Evolutionary conservation across 495 filamentous ascomycete species (phyloP).

Genomic region (Aspergillus egyptiacus): DNA sequence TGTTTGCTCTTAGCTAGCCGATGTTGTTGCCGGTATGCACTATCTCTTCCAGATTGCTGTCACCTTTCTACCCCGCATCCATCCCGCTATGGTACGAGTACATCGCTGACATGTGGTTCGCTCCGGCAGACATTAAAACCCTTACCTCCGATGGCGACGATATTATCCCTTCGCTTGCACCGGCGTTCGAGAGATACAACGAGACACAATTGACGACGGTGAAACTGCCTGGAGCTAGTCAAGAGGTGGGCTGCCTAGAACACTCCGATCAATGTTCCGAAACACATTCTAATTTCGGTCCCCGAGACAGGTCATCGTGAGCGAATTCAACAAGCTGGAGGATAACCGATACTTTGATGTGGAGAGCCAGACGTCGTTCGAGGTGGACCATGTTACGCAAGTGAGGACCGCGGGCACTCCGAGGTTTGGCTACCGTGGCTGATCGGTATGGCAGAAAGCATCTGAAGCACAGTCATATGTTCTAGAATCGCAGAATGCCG

Average conservation of each 20-base stretch:
- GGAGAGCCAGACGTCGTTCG: constrained; percentile 77
- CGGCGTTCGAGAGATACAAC: constrained; percentile 92
- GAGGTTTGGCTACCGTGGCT: background rate
- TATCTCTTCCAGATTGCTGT: background rate
- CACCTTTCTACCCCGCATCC: background rate
- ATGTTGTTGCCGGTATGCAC: constrained; percentile 77
- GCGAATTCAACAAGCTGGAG: constrained; percentile 73
- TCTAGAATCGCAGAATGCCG: constrained; percentile 71
- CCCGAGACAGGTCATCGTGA: constrained; percentile 66
- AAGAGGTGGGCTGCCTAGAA: constrained; percentile 47
- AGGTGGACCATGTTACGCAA: constrained; percentile 78
- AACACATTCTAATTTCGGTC: background rate
- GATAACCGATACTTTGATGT: constrained; percentile 81
- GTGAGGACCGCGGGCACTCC: constrained; percentile 29
- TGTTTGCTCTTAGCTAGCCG: constrained; percentile 57
- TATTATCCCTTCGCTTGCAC: constrained; percentile 61
- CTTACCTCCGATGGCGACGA: constrained; percentile 66
- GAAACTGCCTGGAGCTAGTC: constrained; percentile 80
- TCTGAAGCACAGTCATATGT: constrained; percentile 73
- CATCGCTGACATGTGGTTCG: too few relatives aligned
- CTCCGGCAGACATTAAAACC: constrained; percentile 79
- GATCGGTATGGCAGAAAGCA: constrained; percentile 57
- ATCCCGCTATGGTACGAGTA: background rate
- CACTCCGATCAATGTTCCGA: background rate
- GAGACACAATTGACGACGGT: constrained; percentile 84